Base-by-base conservation (phyloP, 352 stramenopile species). In the Pythium diclinum region DNA sequence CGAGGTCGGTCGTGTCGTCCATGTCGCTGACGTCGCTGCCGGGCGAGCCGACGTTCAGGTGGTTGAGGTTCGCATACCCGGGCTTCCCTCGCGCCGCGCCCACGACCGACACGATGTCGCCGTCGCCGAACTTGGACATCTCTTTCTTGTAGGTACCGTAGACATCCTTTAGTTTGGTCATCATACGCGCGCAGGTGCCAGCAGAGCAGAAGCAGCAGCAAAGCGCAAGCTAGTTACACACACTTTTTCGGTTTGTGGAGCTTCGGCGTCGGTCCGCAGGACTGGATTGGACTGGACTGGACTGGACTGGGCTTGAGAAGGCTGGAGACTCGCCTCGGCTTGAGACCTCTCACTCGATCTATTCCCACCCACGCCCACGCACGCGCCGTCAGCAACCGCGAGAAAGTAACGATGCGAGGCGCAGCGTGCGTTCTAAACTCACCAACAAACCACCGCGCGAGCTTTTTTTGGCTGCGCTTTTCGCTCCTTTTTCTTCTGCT, bases 61-160 rank as follows among this genome's bases (percentile, higher is more conserved):
- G 84, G 64, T 91, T 91, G 51, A 93, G 79, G 60, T 93, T 93
- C 6, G 84, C 84, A 57, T 93, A 93, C 23, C 82, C 84, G 16
- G 84, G 80, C 68, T 90, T 91, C 64, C 77, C 78, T 42, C 81
- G 75, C 59, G 73, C 78, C n/a, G 71, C 61, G 44, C 32, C 44
- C 9, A 88, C 78, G 56, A 83, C 81, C 44, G 80, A 74, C 55
- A 92, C 80, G 65, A 89, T 78, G 64, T 91, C 81, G 61, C 79
- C 70, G 30, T 91, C 82, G 14, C 61, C 61, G 65, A 92, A 88
- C 54, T 82, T 87, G 55, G 82, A 86, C 82, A 93, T 91, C 67
- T 92, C 84, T 75, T 91, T 88, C 69, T 81, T 86, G 70, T 82
- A 81, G 55, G 67, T 81, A 67, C 77, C 81, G 82, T 87, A 89